Percentiles rank a stretch among this genome's conserved stretches.
phyloP scores from a whole-genome alignment of 306 rosid genomes.

The Calophaca sinica region DNA sequence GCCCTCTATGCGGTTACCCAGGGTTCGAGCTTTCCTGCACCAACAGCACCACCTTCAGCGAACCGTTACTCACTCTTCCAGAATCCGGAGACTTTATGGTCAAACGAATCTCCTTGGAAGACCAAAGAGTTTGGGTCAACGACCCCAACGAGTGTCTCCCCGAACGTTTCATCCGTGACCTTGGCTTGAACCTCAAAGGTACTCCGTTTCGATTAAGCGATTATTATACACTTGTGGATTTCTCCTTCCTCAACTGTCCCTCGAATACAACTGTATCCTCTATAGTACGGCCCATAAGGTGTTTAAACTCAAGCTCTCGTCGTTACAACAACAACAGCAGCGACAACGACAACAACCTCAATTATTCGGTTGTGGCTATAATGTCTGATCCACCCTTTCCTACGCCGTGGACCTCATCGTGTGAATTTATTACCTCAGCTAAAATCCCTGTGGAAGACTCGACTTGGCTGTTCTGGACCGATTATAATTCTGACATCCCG shows the following conservation, averaged over 20 bases:
- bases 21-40: conserved; percentile 39
- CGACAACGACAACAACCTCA: not conserved
- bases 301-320: conserved; percentile 3
- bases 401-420: not conserved
- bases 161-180: not conserved
- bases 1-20: conserved; percentile 31
- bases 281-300: not conserved
- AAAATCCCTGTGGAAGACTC: not conserved
- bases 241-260: conserved; percentile 37
- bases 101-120: not conserved
- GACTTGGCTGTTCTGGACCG: conserved; percentile 31
- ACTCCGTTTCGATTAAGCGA: conserved; percentile 35
- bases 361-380: conserved; percentile 36
- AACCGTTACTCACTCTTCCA: conserved; percentile 40
- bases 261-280: conserved; percentile 13
- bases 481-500: conserved; percentile 1
- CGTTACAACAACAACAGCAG: no score
- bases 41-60: not conserved
- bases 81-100: conserved; percentile 10
- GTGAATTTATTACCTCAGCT: conserved; percentile 25
- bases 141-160: conserved; percentile 47
- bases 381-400: not conserved
- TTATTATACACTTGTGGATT: not conserved
- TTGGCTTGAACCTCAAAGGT: not conserved
- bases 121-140: conserved; percentile 41